Evolutionary conservation across 2,329 filamentous ascomycete genomes (phyloP), one percentile per base, ranked within the genome.

Genomic region (Ophiosphaerella korrae): DNA sequence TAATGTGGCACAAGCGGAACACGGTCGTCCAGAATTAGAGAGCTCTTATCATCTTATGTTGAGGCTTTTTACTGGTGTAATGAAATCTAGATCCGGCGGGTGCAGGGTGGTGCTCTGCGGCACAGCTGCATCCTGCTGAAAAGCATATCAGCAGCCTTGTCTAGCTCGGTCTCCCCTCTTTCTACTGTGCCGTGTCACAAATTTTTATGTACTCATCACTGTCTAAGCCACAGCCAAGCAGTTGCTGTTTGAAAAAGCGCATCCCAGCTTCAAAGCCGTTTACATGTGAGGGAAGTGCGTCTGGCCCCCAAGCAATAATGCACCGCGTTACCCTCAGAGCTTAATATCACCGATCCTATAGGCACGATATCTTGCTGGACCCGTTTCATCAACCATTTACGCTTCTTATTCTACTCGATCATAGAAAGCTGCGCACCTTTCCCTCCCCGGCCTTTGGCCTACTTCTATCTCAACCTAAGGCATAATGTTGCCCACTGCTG

Each of bases 401-500:
- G 42, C 33, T 21, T 39, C 38, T 37, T 23, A 46, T 34, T 34
- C 36, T 16, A 32, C 37, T 47, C 13, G 16, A 42, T 26, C 38
- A 12, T 31, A 29, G n/a, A 14, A 16, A 2, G 24, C 21, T 9
- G n/a, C 24, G 2, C 24, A 23, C 24, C 23, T 31, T 14, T 29
- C 23, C 13, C 5, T 5, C 29, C 12, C 13, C 18, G 8, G 5
- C 13, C 29, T 44, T 33, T 29, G 39, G 9, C 7, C 29, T 14
- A 24, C 26, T 18, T 35, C 26, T 48, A 43, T 7, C 24, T 48
- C 36, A 46, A 49, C 29, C 5, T 24, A 34, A 21, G 18, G 33
- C 46, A 37, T 32, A 7, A 58, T 56, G 53, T 41, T 56, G 34
- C 53, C 55, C 18, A 18, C 42, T 13, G 61, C 58, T 8, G 60